Evolutionary conservation across 345 rosid genomes (phyloP).

Genomic region (Salix arbutifolia): DNA sequence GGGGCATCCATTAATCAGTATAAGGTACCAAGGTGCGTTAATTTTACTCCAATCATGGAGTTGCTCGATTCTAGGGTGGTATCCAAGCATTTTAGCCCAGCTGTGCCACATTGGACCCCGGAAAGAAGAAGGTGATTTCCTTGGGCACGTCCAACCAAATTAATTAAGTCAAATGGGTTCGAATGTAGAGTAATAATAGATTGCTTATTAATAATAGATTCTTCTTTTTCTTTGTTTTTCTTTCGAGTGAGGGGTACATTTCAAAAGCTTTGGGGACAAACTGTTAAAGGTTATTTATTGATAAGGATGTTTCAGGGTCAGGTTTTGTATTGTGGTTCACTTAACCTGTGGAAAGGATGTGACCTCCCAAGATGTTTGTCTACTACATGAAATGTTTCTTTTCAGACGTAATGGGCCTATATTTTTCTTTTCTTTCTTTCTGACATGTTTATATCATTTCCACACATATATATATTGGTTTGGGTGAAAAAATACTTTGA

Average conservation of each 20-base stretch:
- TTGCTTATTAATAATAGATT: not conserved
- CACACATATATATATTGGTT: not conserved
- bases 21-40: constrained; percentile 42
- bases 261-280: constrained; percentile 5
- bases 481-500: not conserved
- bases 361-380: constrained; percentile 7
- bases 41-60: constrained; percentile 38
- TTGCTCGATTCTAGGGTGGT: constrained; percentile 39
- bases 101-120: constrained; percentile 33
- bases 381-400: constrained; percentile 28
- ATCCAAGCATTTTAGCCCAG: constrained; percentile 34
- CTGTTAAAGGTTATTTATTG: constrained; percentile 13
- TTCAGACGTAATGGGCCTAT: constrained; percentile 7
- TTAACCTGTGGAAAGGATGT: constrained; percentile 20
- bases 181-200: not conserved
- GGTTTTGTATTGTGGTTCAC: constrained; percentile 27
- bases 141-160: not conserved
- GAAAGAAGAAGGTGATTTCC: constrained; percentile 18
- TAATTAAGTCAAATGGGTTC: not conserved
- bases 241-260: not conserved
- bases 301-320: constrained; percentile 32
- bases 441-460: not conserved
- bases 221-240: not conserved
- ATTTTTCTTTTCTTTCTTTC: not conserved
- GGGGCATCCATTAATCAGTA: constrained; percentile 49